Evolutionary conservation across 1,284 basidiomycete species (phyloP).

Genomic region (Pseudozyma sp.): DNA sequence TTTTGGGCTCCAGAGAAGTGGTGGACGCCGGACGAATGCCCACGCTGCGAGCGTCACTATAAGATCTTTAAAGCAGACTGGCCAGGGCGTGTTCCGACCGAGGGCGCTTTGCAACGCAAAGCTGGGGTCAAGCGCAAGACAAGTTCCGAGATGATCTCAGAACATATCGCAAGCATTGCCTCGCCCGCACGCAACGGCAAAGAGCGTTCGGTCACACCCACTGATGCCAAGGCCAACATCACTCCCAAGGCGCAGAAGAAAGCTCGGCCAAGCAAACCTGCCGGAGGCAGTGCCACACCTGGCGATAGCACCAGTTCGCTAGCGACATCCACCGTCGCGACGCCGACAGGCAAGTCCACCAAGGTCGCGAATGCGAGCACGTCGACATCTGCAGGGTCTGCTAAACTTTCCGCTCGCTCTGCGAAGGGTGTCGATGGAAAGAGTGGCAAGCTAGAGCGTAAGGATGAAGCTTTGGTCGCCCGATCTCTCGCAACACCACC

Average conservation of each 20-base stretch:
- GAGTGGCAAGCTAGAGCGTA: conserved; percentile 22
- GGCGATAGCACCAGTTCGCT: conserved; percentile 6
- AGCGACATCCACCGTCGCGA: background rate
- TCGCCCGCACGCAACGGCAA: conserved; percentile 37
- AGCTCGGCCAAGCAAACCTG: conserved; percentile 15
- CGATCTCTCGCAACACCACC: conserved; percentile 12
- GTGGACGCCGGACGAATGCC: conserved; percentile 67
- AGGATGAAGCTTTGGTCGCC: conserved; percentile 24
- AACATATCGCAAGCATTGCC: conserved; percentile 32
- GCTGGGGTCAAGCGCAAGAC: conserved; percentile 43
- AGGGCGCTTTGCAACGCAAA: conserved; percentile 32
- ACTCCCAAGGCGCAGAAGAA: conserved; percentile 35
- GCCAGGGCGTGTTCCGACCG: conserved; percentile 55
- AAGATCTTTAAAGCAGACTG: conserved; percentile 67
- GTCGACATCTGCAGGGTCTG: conserved; percentile 1
- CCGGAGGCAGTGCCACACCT: conserved; percentile 2
- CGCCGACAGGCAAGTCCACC: conserved; percentile 4
- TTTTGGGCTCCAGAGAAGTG: conserved; percentile 66
- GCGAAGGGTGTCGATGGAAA: conserved; percentile 14
- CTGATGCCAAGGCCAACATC: conserved; percentile 19
- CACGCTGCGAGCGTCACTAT: conserved; percentile 66
- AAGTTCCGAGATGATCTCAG: conserved; percentile 44
- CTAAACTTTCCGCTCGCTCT: conserved; percentile 4
- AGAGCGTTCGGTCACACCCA: conserved; percentile 42
- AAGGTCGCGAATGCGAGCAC: background rate